Evolutionary conservation across 164 flowering plant species (phyloP).

Genomic region (Houttuynia cordata): DNA sequence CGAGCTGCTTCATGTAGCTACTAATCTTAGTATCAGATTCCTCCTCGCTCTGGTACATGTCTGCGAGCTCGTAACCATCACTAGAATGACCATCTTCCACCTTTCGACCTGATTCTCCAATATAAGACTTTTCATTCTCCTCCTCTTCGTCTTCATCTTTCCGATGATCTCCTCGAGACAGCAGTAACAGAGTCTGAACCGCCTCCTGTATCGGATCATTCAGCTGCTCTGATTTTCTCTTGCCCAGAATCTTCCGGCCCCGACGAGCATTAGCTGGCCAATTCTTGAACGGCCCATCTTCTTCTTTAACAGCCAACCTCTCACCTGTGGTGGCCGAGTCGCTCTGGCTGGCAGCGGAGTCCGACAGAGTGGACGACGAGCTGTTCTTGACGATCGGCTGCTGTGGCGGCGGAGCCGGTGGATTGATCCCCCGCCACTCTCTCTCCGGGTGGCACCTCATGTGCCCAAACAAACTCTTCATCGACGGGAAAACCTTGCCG

Average conservation of each 20-base stretch:
- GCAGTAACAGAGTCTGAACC: constrained; percentile 15
- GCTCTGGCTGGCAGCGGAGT: constrained; percentile 8
- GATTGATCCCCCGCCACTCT: constrained; percentile 3
- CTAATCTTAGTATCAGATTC: neutral
- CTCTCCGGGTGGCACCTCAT: constrained; percentile 73
- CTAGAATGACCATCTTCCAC: neutral
- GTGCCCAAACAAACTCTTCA: constrained; percentile 59
- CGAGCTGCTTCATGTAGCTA: neutral
- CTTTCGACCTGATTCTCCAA: neutral
- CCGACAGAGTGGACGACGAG: constrained; percentile 10
- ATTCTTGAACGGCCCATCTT: neutral
- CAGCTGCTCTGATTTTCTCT: constrained; percentile 3
- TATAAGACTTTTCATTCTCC: neutral
- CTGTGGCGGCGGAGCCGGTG: neutral
- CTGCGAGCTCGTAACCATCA: neutral
- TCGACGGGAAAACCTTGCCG: constrained; percentile 33
- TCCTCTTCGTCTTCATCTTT: constrained; percentile 6
- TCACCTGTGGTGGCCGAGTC: constrained; percentile 8
- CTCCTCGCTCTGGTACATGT: neutral
- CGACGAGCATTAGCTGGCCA: constrained; percentile 36
- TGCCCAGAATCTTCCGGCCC: constrained; percentile 7
- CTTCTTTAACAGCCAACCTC: neutral
- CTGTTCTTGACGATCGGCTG: constrained; percentile 5
- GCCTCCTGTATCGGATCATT: constrained; percentile 2
- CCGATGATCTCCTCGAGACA: constrained; percentile 8